Conservation (phyloP, 1,139 yeast species). For the Entelexis sorbosivorans region DNA sequence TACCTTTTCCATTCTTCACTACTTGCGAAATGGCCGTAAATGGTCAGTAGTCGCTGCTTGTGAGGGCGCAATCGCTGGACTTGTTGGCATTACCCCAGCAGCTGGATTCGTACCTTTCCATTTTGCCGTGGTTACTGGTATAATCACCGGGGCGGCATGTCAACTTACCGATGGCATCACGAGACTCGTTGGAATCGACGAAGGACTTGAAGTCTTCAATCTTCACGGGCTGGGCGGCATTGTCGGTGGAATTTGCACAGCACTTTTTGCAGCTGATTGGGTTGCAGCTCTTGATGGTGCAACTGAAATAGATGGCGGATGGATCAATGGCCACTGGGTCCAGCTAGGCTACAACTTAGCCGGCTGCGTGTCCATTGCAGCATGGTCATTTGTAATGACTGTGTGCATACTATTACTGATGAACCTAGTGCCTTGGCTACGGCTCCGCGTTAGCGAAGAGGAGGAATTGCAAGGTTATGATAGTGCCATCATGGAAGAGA, state of each 20-base stretch:
- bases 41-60: conserved; percentile 94
- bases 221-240: conserved; percentile 90
- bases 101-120: conserved; percentile 92
- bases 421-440: conserved; percentile 71
- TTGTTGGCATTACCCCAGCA: conserved; percentile 93
- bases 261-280: conserved; percentile 87
- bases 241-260: conserved; percentile 72
- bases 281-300: conserved; percentile 60
- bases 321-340: conserved; percentile 80
- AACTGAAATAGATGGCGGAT: conserved; percentile 65
- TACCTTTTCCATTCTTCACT: conserved; percentile 86
- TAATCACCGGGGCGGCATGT: conserved; percentile 64
- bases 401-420: conserved; percentile 53
- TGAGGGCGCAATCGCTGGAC: conserved; percentile 85
- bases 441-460: conserved; percentile 73
- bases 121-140: conserved; percentile 74
- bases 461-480: conserved; percentile 86
- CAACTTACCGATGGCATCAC: conserved; percentile 80
- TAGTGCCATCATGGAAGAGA: conserved; percentile 14
- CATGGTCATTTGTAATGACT: conserved; percentile 73
- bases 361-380: conserved; percentile 59
- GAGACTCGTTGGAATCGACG: conserved; percentile 63
- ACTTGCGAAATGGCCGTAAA: conserved; percentile 70
- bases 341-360: conserved; percentile 93
- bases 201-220: conserved; percentile 90